A percentile compares a stretch with the other conserved stretches of the same genome.
phyloP scores from a whole-genome alignment of 202 grass and related monocot genomes.

The Hordeum pubiflorum region DNA sequence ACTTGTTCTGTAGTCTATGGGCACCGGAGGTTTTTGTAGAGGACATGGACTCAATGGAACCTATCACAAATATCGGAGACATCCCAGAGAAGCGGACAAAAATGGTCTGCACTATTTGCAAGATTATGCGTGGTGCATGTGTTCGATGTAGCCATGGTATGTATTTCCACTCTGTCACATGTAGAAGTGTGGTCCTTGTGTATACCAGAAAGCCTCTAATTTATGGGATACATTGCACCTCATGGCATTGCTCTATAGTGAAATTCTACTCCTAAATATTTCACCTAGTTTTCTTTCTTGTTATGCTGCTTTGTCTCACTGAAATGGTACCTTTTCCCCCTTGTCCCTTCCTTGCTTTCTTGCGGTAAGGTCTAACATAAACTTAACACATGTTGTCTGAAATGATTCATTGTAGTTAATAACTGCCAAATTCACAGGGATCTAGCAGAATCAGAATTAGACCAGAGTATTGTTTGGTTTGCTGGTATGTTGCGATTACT shows the following conservation, averaged over 20 bases:
- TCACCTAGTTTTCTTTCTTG: background rate
- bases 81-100: constrained; percentile 54
- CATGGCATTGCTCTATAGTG: background rate
- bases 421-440: background rate
- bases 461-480: background rate
- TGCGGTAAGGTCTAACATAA: background rate
- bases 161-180: constrained; percentile 22
- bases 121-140: constrained; percentile 82
- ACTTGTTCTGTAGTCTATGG: constrained; percentile 98
- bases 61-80: constrained; percentile 43
- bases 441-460: background rate
- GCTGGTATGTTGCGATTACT: background rate
- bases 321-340: background rate
- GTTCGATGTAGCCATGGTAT: constrained; percentile 98
- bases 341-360: background rate
- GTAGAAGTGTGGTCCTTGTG: background rate
- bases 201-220: background rate
- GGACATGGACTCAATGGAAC: constrained; percentile 66
- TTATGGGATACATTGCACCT: background rate
- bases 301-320: background rate
- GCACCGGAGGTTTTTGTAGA: constrained; percentile 64
- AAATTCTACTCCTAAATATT: background rate
- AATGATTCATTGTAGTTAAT: background rate
- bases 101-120: constrained; percentile 79
- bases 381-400: background rate